These are phyloP conservation scores for Microthyrium microscopicum DNA, from an alignment of 2,329 filamentous ascomycete genomes.

Conservation along the genomic window DNA sequence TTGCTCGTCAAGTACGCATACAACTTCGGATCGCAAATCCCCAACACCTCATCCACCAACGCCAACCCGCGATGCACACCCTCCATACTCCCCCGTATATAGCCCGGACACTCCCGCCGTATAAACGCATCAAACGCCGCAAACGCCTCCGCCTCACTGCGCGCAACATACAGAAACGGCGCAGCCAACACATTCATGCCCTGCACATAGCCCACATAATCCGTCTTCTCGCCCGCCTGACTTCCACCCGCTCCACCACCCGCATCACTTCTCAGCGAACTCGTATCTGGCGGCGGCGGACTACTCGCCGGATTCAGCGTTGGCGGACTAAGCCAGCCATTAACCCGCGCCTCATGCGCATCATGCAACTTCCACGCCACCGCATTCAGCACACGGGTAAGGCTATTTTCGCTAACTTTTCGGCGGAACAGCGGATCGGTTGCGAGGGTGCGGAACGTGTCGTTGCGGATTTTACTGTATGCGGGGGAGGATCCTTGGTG, in stretches of 20 bases:
- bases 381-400: slow-evolving; percentile 88
- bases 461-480: slow-evolving; percentile 95
- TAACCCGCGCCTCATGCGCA: slow-evolving; percentile 42
- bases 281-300: slow-evolving; percentile 15
- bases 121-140: slow-evolving; percentile 78
- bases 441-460: slow-evolving; percentile 90
- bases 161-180: slow-evolving; percentile 85
- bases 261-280: slow-evolving; percentile 21
- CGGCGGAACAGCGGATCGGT: slow-evolving; percentile 95
- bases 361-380: slow-evolving; percentile 90
- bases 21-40: slow-evolving; percentile 80
- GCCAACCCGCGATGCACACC: slow-evolving; percentile 85
- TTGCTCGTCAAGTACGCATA: slow-evolving; percentile 71
- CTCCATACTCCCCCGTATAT: slow-evolving; percentile 92
- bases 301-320: slow-evolving; percentile 30
- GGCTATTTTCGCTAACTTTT: slow-evolving; percentile 83
- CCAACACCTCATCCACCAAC: slow-evolving; percentile 79
- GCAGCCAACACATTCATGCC: slow-evolving; percentile 98
- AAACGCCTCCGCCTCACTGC: slow-evolving; percentile 89
- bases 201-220: slow-evolving; percentile 83
- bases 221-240: slow-evolving; percentile 31
- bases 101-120: slow-evolving; percentile 76
- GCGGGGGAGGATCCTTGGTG: slow-evolving; percentile 87
- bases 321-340: slow-evolving; percentile 33
- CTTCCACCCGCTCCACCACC: slow-evolving; percentile 45